Evolutionary conservation across 768 basidiomycete species (phyloP), one percentile per base, ranked within the genome.

Genomic region (Clitopilus passeckerianus): DNA sequence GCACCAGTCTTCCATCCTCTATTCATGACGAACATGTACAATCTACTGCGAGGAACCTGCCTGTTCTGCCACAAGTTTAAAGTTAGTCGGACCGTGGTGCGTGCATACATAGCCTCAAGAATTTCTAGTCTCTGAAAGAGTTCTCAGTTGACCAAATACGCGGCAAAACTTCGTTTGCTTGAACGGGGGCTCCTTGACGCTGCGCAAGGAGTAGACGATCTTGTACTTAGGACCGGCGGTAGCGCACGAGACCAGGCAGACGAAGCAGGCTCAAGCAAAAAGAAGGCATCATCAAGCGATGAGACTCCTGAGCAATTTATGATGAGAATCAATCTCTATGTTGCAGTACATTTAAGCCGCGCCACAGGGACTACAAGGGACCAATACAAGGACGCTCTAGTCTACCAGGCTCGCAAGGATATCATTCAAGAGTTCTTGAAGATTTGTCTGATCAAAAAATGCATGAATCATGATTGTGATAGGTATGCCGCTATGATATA

Each of bases 11-110:
- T 91, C 69, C 96, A 99, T 68, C 97, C 97, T 0, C 76, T 99
- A 37, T 99, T 98, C 74, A 93, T 98, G 86, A 79, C 81, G 33
- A 92, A 95, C 67, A 87, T 90, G 79, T 95, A 87, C 70, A 89
- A 89, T 63, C 76, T 98, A 52, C 77, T 99, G 20, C 86, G 95
- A 59, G 89, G 89, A 35, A 86, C 86, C 14, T 99, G 97, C 76
- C 75, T 96, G 71, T 98, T 91, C 75, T 99, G 97, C 73, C 97
- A 99, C 72, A 82, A 79, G 63, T 97, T 98, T 75, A 94, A 95
- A 75, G 73, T 89, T 67, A 81, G 81, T 63, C 81, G 87, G 68
- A 79, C 85, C n/a, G 78, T 83, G 74, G 93, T 94, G 69, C 58
- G 71, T 70, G 34, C 46, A 20, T 53, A 27, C 55, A 15, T 57